phyloP scores from a whole-genome alignment of 2,329 filamentous ascomycete genomes.

The Microdochium paspali region DNA sequence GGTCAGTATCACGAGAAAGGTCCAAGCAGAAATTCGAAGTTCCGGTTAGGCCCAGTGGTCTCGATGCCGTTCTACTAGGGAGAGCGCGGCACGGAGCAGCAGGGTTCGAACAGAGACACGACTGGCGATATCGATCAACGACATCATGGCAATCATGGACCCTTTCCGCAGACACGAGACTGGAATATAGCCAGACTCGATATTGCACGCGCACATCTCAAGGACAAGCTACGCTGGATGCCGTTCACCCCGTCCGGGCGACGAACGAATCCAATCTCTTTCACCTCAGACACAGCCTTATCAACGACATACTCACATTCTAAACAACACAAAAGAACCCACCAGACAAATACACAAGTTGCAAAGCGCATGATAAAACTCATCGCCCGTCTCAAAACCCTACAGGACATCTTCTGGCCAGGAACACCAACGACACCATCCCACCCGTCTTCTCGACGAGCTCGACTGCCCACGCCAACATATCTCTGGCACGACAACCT shows the following conservation, averaged over 20 bases:
- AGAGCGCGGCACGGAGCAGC: conserved; percentile 4
- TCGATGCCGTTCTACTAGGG: conserved; percentile 19
- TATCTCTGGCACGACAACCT: conserved; percentile 21
- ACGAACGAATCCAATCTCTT: neutral
- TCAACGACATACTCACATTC: too few relatives aligned
- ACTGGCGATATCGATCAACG: neutral
- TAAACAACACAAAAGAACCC: neutral
- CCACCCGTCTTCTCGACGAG: neutral
- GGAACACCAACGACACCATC: neutral
- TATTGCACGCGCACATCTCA: conserved; percentile 10
- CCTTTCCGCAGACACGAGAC: conserved; percentile 1
- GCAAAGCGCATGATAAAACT: conserved; percentile 8
- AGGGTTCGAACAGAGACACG: neutral
- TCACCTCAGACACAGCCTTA: neutral
- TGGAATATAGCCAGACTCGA: conserved; percentile 10
- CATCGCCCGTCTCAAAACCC: conserved; percentile 8
- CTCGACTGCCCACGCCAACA: conserved; percentile 7
- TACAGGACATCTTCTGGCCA: conserved; percentile 9
- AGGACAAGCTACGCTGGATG: conserved; percentile 1
- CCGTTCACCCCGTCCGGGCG: neutral
- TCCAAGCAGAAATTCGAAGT: neutral
- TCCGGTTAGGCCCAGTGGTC: conserved; percentile 12
- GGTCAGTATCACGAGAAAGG: neutral
- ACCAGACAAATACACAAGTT: conserved; percentile 3
- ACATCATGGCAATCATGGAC: neutral